Base-by-base conservation (phyloP, 164 flowering plant genomes). In the Houttuynia cordata region DNA sequence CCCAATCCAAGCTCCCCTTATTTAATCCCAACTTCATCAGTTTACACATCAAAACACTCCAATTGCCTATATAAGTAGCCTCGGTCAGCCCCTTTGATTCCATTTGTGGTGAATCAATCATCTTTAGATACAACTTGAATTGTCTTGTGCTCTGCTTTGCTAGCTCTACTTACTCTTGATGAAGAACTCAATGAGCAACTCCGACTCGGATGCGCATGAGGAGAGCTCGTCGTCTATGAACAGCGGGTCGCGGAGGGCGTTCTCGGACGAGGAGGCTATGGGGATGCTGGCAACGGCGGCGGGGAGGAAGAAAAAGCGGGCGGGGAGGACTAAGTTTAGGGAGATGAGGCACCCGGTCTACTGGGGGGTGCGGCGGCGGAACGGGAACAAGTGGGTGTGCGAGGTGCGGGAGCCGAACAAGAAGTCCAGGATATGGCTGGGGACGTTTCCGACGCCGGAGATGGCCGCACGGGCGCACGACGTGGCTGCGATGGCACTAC, bases 361-460 rank as follows among this genome's bases (percentile, higher is more conserved):
- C 70, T 54, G 77, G 47, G 80, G 83, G 4, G 80, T 79, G 0
- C 66, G 82, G 30, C 58, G 42, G 47, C 72, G 73, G 53, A 71
- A 71, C 23, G 67, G 66, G 0, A 61, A 57, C 25, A 79, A 74
- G 54, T 81, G 85, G 85, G 85, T 81, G 0, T 73, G 78, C 24
- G 85, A 81, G 53, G 64, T 81, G 0, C 68, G 85, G 4, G 75
- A 75, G 59, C 85, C 83, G 0, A 45, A 64, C 53, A 67, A 74
- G 65, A 73, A 81, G 64, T 6, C 80, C 0, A 62, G 88, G 20
- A 77, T 83, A 2, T 83, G 88, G 86, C 76, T 83, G 0, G 88
- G 88, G 19, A 83, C 86, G 1, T 83, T 70, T 22, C 80, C 81
- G 1, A 61, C 69, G 10, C 69, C 75, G 9, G 71, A 72, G 61